Evolutionary conservation across 192 early-diverging fungal species (phyloP).

Genomic region (Rhizophagus clarus): DNA sequence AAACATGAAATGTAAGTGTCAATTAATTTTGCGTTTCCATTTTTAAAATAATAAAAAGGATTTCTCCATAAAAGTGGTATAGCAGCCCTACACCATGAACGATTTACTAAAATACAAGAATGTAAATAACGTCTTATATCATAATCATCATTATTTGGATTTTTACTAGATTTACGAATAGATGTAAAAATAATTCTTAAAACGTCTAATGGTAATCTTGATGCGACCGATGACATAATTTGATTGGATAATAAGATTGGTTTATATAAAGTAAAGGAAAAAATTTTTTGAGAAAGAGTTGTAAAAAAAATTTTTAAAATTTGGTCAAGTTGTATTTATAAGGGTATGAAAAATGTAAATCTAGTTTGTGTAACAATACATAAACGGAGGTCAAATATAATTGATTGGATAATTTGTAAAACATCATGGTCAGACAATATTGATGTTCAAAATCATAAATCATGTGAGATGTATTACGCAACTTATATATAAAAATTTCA

Average conservation of each 20-base stretch:
- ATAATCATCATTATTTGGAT: slow-evolving; percentile 7
- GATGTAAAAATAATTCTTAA: slow-evolving; percentile 10
- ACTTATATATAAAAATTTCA: neutral
- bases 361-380: neutral
- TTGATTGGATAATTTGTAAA: neutral
- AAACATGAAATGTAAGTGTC: slow-evolving; percentile 18
- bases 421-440: neutral
- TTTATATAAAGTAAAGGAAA: neutral
- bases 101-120: slow-evolving; percentile 19
- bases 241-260: neutral
- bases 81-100: slow-evolving; percentile 19
- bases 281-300: neutral
- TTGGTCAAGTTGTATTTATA: neutral
- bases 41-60: slow-evolving; percentile 5
- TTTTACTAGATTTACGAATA: slow-evolving; percentile 1
- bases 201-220: slow-evolving; percentile 2
- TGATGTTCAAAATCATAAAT: neutral
- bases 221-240: neutral
- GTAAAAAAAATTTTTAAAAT: neutral
- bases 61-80: slow-evolving; percentile 19
- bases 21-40: neutral
- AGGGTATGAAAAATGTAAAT: neutral
- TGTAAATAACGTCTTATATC: neutral
- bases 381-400: neutral
- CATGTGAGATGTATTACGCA: neutral